phyloP scores from a whole-genome alignment of 192 early-diverging fungal species.

The Entomortierella parvispora region DNA sequence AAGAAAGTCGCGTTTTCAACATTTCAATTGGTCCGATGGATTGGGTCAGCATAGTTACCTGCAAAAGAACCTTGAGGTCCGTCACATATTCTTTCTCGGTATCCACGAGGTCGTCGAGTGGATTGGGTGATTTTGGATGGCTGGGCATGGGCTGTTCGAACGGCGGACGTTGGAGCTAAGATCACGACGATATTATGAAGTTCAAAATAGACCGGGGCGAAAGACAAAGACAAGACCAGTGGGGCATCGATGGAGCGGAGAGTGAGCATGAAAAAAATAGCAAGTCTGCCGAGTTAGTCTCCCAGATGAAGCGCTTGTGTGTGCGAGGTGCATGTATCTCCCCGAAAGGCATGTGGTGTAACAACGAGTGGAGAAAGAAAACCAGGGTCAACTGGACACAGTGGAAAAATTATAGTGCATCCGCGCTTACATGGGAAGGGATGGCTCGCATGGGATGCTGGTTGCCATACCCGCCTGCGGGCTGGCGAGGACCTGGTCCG shows the following conservation, averaged over 20 bases:
- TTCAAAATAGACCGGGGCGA: neutral
- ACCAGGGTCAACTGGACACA: neutral
- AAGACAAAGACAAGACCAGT: neutral
- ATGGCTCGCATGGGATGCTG: constrained; percentile 19
- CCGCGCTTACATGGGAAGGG: neutral
- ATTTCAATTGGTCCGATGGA: neutral
- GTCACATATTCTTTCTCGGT: constrained; percentile 64
- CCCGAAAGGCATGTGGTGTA: too few species aligned
- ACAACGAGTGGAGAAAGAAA: neutral
- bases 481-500: constrained; percentile 10
- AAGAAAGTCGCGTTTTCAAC: neutral
- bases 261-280: too few species aligned
- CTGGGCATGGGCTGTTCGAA: constrained; percentile 41
- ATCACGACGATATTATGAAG: neutral
- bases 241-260: too few species aligned
- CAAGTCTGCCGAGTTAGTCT: too few species aligned
- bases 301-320: too few species aligned
- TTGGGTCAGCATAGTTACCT: constrained; percentile 40
- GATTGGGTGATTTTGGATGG: constrained; percentile 52
- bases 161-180: constrained; percentile 40
- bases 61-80: constrained; percentile 60
- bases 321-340: too few species aligned
- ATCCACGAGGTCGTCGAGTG: constrained; percentile 62
- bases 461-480: constrained; percentile 9
- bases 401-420: too few species aligned